Evolutionary conservation across 1,284 basidiomycete genomes (phyloP).

Genomic region (Thelephora terrestris): DNA sequence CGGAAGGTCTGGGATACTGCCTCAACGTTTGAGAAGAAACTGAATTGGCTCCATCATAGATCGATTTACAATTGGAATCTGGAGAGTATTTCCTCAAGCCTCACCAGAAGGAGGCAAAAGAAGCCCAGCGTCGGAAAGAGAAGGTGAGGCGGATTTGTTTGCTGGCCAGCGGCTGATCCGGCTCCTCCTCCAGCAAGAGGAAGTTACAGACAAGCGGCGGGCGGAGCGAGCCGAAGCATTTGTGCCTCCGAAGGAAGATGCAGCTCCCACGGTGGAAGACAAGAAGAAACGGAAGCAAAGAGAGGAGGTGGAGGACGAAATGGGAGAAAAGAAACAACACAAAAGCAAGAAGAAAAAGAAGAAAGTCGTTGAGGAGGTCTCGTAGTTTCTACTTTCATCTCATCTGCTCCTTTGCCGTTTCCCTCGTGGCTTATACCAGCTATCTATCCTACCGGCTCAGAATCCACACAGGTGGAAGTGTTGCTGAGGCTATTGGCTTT

Average conservation of each 20-base stretch:
- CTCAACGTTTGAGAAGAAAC: not conserved
- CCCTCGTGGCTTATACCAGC: no score
- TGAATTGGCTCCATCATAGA: conserved; percentile 26
- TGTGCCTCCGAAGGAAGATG: conserved; percentile 69
- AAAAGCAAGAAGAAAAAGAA: conserved; percentile 27
- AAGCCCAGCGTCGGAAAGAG: conserved; percentile 55
- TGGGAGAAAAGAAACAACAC: conserved; percentile 12
- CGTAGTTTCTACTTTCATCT: no score
- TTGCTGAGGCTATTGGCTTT: no score
- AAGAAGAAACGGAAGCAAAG: conserved; percentile 46
- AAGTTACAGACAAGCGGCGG: conserved; percentile 54
- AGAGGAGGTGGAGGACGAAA: conserved; percentile 12
- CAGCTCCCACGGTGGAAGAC: conserved; percentile 67
- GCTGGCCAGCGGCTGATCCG: not conserved
- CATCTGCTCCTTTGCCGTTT: no score
- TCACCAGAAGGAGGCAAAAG: conserved; percentile 64
- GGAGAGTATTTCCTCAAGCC: conserved; percentile 98
- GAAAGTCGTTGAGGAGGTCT: conserved; percentile 14
- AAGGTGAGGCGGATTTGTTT: conserved; percentile 36
- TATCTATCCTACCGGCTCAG: no score
- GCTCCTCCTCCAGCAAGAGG: conserved; percentile 53
- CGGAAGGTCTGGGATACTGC: conserved; percentile 56
- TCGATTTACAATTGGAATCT: conserved; percentile 91
- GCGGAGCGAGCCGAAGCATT: conserved; percentile 78
- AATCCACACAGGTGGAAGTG: no score